Conservation (phyloP, 176 grass and related monocot genomes). For the Lolium rigidum region DNA sequence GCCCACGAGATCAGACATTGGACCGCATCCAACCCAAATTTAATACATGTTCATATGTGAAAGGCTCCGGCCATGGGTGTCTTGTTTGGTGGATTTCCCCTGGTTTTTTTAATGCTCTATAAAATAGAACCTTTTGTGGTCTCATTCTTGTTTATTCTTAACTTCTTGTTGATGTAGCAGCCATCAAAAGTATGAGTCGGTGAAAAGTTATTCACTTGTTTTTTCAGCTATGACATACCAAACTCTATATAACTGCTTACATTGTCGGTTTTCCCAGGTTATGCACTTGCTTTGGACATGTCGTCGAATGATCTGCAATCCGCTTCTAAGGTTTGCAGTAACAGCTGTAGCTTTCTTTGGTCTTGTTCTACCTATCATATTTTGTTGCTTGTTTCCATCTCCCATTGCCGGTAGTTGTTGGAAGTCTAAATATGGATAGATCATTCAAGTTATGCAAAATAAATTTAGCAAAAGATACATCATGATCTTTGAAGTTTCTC, state of each 20-base stretch:
- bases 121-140: not conserved
- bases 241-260: constrained; percentile 8
- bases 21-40: too few species aligned
- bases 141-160: not conserved
- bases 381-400: not conserved
- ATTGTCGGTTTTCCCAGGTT: constrained; percentile 59
- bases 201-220: not conserved
- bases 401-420: constrained; percentile 10
- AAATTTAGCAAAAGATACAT: not conserved
- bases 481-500: not conserved
- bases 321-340: constrained; percentile 60
- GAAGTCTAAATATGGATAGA: not conserved
- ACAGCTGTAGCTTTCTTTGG: not conserved
- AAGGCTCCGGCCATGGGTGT: not conserved
- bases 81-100: not conserved
- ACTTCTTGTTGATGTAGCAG: not conserved
- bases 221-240: not conserved
- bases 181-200: not conserved
- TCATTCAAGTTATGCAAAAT: not conserved
- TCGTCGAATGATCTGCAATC: constrained; percentile 89
- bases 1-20: too few species aligned
- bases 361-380: not conserved
- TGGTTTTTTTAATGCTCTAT: not conserved
- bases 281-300: constrained; percentile 98
- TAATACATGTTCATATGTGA: too few species aligned